Percentiles rank a stretch among this genome's conserved stretches.
Evolutionary conservation across 169 alveolate genomes (phyloP).

Genomic region (Hepatocystis sp.): DNA sequence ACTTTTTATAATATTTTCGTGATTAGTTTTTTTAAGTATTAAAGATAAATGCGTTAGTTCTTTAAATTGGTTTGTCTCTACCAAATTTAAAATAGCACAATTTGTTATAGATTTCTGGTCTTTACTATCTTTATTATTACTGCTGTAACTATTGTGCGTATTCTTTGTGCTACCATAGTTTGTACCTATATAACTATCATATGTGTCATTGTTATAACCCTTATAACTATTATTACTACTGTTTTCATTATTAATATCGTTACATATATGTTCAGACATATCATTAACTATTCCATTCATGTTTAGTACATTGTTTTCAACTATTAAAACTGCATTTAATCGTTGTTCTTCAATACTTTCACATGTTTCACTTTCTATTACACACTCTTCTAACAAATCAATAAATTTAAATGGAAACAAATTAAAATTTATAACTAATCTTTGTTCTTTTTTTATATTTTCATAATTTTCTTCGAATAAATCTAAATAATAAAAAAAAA

Average conservation of each 20-base stretch:
- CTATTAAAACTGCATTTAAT: slow-evolving; percentile 41
- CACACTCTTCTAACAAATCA: slow-evolving; percentile 61
- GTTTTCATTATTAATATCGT: too few species aligned
- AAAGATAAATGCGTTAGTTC: slow-evolving; percentile 62
- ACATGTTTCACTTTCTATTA: slow-evolving; percentile 36
- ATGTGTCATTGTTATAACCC: background rate
- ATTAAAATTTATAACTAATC: slow-evolving; percentile 54
- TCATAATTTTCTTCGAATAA: slow-evolving; percentile 69
- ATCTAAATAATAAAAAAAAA: slow-evolving; percentile 61
- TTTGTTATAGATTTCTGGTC: background rate
- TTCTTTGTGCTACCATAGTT: too few species aligned
- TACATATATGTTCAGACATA: too few species aligned
- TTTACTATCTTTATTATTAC: background rate
- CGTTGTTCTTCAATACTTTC: slow-evolving; percentile 56
- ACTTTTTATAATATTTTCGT: slow-evolving; percentile 25
- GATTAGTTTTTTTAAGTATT: slow-evolving; percentile 27
- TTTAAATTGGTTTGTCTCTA: slow-evolving; percentile 63
- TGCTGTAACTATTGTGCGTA: background rate
- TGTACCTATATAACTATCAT: too few species aligned
- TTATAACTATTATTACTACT: background rate
- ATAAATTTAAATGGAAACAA: slow-evolving; percentile 71
- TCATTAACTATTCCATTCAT: too few species aligned
- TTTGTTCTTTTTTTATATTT: slow-evolving; percentile 62
- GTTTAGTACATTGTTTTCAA: background rate
- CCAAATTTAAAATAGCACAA: slow-evolving; percentile 30